Conservation (phyloP, 768 basidiomycete species). For the Suillus americanus region DNA sequence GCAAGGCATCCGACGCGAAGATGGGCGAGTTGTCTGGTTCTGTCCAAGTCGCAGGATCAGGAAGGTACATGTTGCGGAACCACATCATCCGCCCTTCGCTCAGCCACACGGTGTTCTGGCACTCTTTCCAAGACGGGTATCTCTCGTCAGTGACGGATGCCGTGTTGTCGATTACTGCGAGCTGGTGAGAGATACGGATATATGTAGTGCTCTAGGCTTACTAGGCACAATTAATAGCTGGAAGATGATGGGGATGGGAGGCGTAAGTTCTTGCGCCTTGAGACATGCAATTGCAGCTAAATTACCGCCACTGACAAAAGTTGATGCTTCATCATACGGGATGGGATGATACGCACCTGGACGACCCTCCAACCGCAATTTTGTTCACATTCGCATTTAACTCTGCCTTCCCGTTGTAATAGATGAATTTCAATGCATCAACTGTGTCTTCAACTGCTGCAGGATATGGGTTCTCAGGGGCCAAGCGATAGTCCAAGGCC, state of each 20-base stretch:
- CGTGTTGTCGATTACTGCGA: conserved; percentile 64
- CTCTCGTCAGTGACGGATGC: conserved; percentile 38
- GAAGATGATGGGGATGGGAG: conserved; percentile 57
- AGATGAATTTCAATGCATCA: conserved; percentile 63
- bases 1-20: conserved; percentile 56
- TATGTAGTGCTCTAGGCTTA: conserved; percentile 5
- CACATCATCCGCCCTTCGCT: conserved; percentile 64
- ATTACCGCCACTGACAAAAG: conserved; percentile 57
- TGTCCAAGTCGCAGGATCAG: conserved; percentile 53
- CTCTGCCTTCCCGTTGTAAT: conserved; percentile 41
- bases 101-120: conserved; percentile 59
- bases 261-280: conserved; percentile 50
- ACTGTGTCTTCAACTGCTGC: conserved; percentile 70
- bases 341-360: conserved; percentile 43
- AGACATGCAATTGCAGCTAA: conserved; percentile 65
- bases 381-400: conserved; percentile 50
- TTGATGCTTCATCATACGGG: background rate
- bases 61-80: conserved; percentile 69
- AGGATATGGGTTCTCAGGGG: conserved; percentile 70
- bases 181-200: background rate
- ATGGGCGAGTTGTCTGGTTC: conserved; percentile 72
- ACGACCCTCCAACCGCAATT: conserved; percentile 71
- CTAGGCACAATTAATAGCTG: conserved; percentile 67
- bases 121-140: conserved; percentile 54
- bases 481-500: conserved; percentile 70